A percentile compares a stretch with the other conserved stretches of the same genome.
These are phyloP conservation scores for Castanea sativa DNA, from an alignment of 306 rosid species.

Conservation along the genomic window DNA sequence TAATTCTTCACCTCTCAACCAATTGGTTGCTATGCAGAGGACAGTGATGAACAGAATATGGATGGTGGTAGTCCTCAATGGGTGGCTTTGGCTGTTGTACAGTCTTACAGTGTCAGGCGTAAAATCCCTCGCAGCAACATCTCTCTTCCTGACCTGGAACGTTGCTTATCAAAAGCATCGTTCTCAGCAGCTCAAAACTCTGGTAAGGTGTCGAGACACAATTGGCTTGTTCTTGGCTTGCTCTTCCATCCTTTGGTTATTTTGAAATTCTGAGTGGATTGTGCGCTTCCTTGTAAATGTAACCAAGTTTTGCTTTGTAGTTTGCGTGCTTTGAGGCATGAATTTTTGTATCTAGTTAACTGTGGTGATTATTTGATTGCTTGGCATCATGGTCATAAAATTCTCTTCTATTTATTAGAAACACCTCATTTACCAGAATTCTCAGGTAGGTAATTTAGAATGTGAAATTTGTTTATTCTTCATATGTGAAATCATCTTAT, in stretches of 20 bases:
- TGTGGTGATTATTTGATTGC: neutral
- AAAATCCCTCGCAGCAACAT: constrained; percentile 72
- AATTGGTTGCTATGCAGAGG: constrained; percentile 36
- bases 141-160: constrained; percentile 68
- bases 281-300: neutral
- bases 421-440: neutral
- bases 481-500: constrained; percentile 8
- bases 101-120: constrained; percentile 81
- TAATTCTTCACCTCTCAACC: neutral
- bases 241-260: neutral
- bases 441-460: neutral
- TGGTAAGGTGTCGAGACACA: constrained; percentile 40
- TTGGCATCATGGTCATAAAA: neutral
- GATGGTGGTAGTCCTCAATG: constrained; percentile 45
- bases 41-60: constrained; percentile 28
- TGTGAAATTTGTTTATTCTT: neutral
- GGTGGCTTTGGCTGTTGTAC: constrained; percentile 90
- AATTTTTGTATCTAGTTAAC: neutral
- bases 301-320: neutral
- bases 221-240: constrained; percentile 7
- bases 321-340: neutral
- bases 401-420: no score
- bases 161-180: constrained; percentile 70
- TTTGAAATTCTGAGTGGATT: neutral
- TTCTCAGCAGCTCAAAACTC: constrained; percentile 64